These are phyloP conservation scores for Pseudogymnoascus sp. DNA, from an alignment of 2,329 filamentous ascomycete genomes.

Conservation along the genomic window DNA sequence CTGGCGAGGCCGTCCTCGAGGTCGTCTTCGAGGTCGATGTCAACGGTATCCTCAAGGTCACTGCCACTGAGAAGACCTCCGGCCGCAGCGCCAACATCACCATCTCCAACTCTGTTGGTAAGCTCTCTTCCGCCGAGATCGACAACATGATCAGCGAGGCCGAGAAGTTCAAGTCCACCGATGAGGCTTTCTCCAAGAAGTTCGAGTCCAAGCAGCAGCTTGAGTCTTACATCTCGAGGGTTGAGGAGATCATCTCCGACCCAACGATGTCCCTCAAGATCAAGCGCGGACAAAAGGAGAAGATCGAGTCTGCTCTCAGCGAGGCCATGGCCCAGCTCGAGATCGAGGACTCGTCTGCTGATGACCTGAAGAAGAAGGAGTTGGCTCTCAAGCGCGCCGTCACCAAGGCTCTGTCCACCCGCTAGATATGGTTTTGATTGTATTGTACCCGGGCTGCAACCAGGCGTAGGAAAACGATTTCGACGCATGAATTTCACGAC, in stretches of 20 bases:
- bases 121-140: slow-evolving; percentile 89
- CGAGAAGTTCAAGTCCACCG: slow-evolving; percentile 96
- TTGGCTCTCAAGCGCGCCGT: slow-evolving; percentile 93
- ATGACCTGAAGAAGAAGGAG: slow-evolving; percentile 99
- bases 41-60: slow-evolving; percentile 99
- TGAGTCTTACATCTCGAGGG: slow-evolving; percentile 96
- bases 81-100: slow-evolving; percentile 98
- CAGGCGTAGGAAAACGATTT: slow-evolving; percentile 6
- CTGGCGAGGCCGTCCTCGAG: slow-evolving; percentile 93
- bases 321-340: slow-evolving; percentile 90
- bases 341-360: slow-evolving; percentile 81
- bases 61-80: slow-evolving; percentile 96
- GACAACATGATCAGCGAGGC: slow-evolving; percentile 97
- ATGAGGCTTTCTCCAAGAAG: slow-evolving; percentile 98
- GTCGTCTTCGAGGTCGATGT: slow-evolving; percentile 99
- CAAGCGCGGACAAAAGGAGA: slow-evolving; percentile 98
- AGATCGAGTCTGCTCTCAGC: slow-evolving; percentile 94
- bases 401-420: slow-evolving; percentile 86
- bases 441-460: slow-evolving; percentile 4
- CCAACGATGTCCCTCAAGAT: slow-evolving; percentile 92
- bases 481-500: slow-evolving; percentile 20
- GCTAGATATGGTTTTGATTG: slow-evolving; percentile 45
- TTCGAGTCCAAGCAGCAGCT: slow-evolving; percentile 90
- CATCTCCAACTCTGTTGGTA: slow-evolving; percentile 98
- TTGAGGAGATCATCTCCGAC: slow-evolving; percentile 98